A percentile compares a stretch with the other conserved stretches of the same genome.
These are phyloP conservation scores for Penicillium griseofulvum DNA, from an alignment of 2,329 filamentous ascomycete species.

Conservation along the genomic window DNA sequence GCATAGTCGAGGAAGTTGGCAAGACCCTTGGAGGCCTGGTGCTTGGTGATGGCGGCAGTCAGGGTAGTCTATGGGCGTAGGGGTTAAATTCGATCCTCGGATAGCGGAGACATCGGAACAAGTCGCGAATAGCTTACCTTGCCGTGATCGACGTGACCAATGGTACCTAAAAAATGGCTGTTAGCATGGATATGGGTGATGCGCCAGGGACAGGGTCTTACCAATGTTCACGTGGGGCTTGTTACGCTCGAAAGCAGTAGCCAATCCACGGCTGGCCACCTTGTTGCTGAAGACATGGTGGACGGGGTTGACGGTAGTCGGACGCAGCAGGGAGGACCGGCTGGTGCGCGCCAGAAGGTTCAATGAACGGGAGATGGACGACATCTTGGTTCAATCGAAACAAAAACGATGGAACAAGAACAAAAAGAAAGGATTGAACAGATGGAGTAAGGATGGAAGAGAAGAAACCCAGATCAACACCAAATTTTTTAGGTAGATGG, in stretches of 20 bases:
- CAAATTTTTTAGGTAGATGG: constrained; percentile 33
- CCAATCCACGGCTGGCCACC: constrained; percentile 54
- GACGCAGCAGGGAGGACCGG: constrained; percentile 68
- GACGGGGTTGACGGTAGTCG: constrained; percentile 70
- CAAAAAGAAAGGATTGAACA: constrained; percentile 25
- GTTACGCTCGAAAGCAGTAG: constrained; percentile 71
- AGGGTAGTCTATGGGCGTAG: constrained; percentile 73
- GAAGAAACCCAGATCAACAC: constrained; percentile 24
- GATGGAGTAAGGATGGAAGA: constrained; percentile 27
- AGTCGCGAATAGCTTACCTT: constrained; percentile 63
- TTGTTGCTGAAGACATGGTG: constrained; percentile 55
- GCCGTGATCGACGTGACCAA: constrained; percentile 99
- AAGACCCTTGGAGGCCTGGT: constrained; percentile 89
- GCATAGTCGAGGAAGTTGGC: constrained; percentile 97
- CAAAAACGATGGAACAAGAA: constrained; percentile 30
- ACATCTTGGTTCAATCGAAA: constrained; percentile 61
- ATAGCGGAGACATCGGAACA: constrained; percentile 4
- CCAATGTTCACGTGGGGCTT: constrained; percentile 99
- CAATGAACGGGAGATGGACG: constrained; percentile 73
- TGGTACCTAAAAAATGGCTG: constrained; percentile 64
- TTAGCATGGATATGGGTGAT: not conserved
- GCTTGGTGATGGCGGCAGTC: constrained; percentile 97
- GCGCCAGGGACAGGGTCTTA: constrained; percentile 42
- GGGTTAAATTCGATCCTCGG: constrained; percentile 12
- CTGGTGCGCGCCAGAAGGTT: constrained; percentile 79